Conservation (phyloP, 257 asterid species). For the Ilex aquifolium region DNA sequence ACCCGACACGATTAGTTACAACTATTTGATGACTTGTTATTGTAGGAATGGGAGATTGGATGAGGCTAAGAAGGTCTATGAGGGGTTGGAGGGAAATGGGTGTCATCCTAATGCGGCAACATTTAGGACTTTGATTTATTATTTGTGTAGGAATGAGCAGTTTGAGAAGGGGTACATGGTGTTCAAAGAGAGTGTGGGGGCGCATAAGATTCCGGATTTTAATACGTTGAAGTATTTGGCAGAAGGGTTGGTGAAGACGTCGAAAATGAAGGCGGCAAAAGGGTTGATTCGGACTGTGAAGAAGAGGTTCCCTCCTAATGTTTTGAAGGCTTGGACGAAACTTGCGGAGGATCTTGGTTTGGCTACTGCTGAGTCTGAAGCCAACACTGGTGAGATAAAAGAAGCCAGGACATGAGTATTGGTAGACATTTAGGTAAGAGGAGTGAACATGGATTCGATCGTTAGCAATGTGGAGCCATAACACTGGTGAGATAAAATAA, state of each 20-base stretch:
- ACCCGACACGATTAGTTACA: slow-evolving; percentile 55
- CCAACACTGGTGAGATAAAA: slow-evolving; percentile 11
- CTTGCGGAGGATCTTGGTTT: slow-evolving; percentile 52
- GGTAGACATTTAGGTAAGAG: no score
- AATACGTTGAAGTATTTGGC: slow-evolving; percentile 59
- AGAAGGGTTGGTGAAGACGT: slow-evolving; percentile 48
- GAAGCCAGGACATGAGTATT: slow-evolving; percentile 16
- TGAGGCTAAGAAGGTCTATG: slow-evolving; percentile 62
- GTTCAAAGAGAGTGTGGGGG: slow-evolving; percentile 61
- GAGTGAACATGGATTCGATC: no score
- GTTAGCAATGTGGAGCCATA: not conserved
- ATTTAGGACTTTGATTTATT: slow-evolving; percentile 52
- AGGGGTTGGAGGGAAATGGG: slow-evolving; percentile 42
- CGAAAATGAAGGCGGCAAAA: slow-evolving; percentile 43
- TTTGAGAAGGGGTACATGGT: slow-evolving; percentile 49
- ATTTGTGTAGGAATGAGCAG: slow-evolving; percentile 50
- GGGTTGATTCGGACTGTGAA: slow-evolving; percentile 53
- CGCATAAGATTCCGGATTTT: slow-evolving; percentile 64
- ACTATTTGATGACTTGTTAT: slow-evolving; percentile 70
- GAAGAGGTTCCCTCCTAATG: slow-evolving; percentile 58
- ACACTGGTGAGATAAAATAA: slow-evolving; percentile 14
- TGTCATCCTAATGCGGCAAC: slow-evolving; percentile 61
- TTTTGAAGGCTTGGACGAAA: slow-evolving; percentile 60
- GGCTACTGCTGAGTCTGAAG: slow-evolving; percentile 17
- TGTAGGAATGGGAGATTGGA: slow-evolving; percentile 52